Evolutionary conservation across 176 grass and related monocot genomes (phyloP).

Genomic region (Cymbopogon citratus): DNA sequence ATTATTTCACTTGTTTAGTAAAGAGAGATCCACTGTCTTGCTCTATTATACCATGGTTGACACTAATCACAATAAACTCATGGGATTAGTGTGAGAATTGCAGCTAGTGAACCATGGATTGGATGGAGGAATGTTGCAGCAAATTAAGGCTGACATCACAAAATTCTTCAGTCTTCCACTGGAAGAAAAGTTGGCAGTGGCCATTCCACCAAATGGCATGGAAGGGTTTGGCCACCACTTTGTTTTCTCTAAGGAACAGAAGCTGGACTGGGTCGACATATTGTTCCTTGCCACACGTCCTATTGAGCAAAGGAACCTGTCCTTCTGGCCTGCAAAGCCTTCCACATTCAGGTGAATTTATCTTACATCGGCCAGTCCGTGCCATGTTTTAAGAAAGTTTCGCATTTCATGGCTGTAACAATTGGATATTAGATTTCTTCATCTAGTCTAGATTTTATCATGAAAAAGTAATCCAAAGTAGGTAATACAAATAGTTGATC

Average conservation of each 20-base stretch:
- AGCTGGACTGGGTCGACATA: conserved; percentile 61
- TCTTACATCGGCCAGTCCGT: background rate
- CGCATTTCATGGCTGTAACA: background rate
- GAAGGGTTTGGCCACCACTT: conserved; percentile 65
- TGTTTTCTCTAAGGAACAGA: conserved; percentile 61
- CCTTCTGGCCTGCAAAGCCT: conserved; percentile 46
- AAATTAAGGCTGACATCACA: conserved; percentile 24
- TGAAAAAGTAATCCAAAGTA: background rate
- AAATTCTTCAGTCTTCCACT: conserved; percentile 48
- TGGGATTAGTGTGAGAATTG: background rate
- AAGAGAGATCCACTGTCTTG: background rate
- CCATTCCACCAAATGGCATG: conserved; percentile 25
- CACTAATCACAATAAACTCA: background rate
- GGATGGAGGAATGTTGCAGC: background rate
- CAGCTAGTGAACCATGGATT: conserved; percentile 48
- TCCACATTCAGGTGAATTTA: conserved; percentile 29
- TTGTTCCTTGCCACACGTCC: conserved; percentile 30
- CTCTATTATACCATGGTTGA: background rate
- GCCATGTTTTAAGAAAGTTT: background rate
- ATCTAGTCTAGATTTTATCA: background rate
- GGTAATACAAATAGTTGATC: background rate
- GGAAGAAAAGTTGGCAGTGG: conserved; percentile 35
- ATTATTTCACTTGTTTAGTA: background rate
- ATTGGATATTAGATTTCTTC: too few relatives aligned
- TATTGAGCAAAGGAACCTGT: conserved; percentile 19